Base-by-base conservation (phyloP, 2,329 filamentous ascomycete species). In the Canariomyces notabilis region DNA sequence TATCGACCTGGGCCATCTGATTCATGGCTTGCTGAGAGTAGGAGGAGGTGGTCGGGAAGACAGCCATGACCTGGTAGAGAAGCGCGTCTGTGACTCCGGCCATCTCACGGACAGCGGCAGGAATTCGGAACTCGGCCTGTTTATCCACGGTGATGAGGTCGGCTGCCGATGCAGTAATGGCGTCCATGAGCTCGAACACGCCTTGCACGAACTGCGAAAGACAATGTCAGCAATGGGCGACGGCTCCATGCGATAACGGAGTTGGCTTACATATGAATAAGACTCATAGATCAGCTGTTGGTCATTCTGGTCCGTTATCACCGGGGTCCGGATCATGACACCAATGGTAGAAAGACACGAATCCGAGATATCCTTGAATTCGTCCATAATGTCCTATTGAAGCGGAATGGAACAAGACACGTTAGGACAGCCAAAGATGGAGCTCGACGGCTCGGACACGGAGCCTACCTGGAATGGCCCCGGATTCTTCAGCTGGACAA, bases 351-450 rank as follows among this genome's bases (percentile, higher is more conserved):
- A 51, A 5, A 53, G 43, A 26, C 48, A 53, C 6, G 51, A 53
- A 18, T 53, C 51, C 15, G 51, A 53, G 35, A 53, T 51, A 15
- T 53, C 51, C 43, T 39, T 48, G 43, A 53, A 53, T 14, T 53
- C 51, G 35, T 53, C 51, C n/a, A 53, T 46, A 20, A 53, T 53
- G 26, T 53, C 51, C 51, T 53, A 20, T 14, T 7, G 4, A 26
- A 18, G 21, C 12, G 5, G n/a, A n/a, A n/a, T n/a, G n/a, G n/a
- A n/a, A n/a, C n/a, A n/a, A 29, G 2, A 31, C 7, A 23, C 6
- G 7, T 37, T 18, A 37, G 26, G 6, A 31, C 15, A 18, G 29
- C n/a, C 22, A 3, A 16, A 8, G 21, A n/a, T 14, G 3, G 12
- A 12, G 19, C 7, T n/a, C n/a, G 5, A 23, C 19, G 6, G 19